These are phyloP conservation scores for Akebia trifoliata DNA, from an alignment of 164 flowering plant species.

Conservation along the genomic window DNA sequence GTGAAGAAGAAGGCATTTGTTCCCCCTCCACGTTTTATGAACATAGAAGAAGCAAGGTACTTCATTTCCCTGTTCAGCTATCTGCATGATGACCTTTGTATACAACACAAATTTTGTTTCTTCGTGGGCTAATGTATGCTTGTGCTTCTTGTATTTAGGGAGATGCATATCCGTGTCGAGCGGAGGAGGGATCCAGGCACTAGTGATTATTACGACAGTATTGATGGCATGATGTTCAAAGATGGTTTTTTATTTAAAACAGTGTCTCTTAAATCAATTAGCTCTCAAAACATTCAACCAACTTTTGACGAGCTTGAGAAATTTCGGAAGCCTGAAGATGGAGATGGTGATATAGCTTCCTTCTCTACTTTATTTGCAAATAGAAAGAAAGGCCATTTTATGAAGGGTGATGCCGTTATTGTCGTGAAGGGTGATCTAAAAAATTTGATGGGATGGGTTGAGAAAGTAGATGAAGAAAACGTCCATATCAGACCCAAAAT, in stretches of 20 bases:
- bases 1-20: slow-evolving; percentile 81
- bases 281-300: slow-evolving; percentile 66
- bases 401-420: slow-evolving; percentile 94
- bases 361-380: slow-evolving; percentile 77
- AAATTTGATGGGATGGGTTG: slow-evolving; percentile 90
- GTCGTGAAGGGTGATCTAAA: slow-evolving; percentile 86
- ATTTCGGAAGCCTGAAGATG: slow-evolving; percentile 70
- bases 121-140: neutral
- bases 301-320: slow-evolving; percentile 95
- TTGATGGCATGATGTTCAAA: slow-evolving; percentile 70
- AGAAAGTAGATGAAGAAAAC: slow-evolving; percentile 91
- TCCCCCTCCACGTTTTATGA: slow-evolving; percentile 93
- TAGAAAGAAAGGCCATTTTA: slow-evolving; percentile 90
- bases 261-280: slow-evolving; percentile 82
- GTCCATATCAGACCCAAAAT: slow-evolving; percentile 77
- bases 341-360: slow-evolving; percentile 63
- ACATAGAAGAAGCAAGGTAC: slow-evolving; percentile 88
- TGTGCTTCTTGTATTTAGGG: slow-evolving; percentile 38
- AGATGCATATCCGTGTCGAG: slow-evolving; percentile 78
- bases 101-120: neutral
- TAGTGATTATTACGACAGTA: slow-evolving; percentile 69
- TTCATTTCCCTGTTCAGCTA: neutral
- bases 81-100: neutral
- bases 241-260: slow-evolving; percentile 80
- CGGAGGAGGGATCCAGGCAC: slow-evolving; percentile 64